Evolutionary conservation across 106 monocot genomes (phyloP), one percentile per base, ranked within the genome.

Genomic region (Phalaenopsis equestris): DNA sequence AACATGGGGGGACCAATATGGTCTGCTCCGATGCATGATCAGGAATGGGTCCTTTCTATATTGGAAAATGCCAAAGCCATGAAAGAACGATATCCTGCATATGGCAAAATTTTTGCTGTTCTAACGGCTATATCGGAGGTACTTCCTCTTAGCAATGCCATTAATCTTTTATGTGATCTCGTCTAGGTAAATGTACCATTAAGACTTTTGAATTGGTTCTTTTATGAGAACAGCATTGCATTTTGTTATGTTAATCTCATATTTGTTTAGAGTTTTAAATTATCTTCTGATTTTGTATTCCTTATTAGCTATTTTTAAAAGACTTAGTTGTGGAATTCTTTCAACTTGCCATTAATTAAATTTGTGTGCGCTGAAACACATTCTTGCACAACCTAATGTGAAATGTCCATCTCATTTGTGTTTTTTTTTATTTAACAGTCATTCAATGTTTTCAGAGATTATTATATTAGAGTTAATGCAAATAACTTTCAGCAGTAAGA

Each of bases 1-100:
- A 88, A 94, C 47, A 94, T 97, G 92, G 96, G 96, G 68, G 96
- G 96, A 8, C 96, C 96, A 18, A 94, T 97, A 80, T 97, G 96
- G 96, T 90, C 92, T 79, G 96, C 94, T 79, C 94, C 96, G 48
- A 97, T 97, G 41, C 96, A 97, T 78, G 94, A 97, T 75, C 90
- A 87, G 73, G 89, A 94, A 41, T 97, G 94, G 92, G 89, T 90
- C 45, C 47, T 80, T 39, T 92, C 92, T 38, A 90, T 85, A 19
- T 82, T 94, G 65, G 77, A 76, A 58, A 87, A 87, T 87, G 94
- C 92, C 42, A 87, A 89, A 84, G 73, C 81, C 17, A 83, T 86
- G 90, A 91, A 88, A 79, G 92, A 86, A 42, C 79, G 88, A 78
- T 94, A 97, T 82, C 96, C 96, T 46, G 96, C 96, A 48, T 94